Conservation (phyloP, 768 basidiomycete species). For the Mrakia gelida region DNA sequence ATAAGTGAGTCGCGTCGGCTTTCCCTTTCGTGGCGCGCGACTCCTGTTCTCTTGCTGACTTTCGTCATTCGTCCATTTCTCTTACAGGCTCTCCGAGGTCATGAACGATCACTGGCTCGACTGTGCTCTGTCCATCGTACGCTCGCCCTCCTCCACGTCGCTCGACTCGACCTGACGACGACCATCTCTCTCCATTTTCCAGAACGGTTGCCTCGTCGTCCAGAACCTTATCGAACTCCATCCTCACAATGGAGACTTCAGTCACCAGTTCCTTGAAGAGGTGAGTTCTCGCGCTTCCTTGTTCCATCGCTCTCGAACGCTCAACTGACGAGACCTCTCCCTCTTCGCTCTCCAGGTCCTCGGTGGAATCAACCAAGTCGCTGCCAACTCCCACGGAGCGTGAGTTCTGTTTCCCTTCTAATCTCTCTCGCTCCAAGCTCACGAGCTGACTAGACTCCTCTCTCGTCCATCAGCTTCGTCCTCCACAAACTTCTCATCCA, state of each 20-base stretch:
- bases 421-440: not conserved
- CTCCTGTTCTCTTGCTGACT: not conserved
- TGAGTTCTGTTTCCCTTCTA: not conserved
- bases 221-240: slow-evolving; percentile 23
- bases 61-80: not conserved
- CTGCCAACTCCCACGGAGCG: slow-evolving; percentile 2
- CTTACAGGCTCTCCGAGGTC: not conserved
- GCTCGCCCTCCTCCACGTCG: not conserved
- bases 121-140: slow-evolving; percentile 7
- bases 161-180: not conserved
- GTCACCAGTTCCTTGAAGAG: not conserved
- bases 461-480: not conserved
- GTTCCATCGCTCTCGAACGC: not conserved
- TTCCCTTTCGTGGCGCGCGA: not conserved
- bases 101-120: slow-evolving; percentile 20
- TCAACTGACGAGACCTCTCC: not conserved
- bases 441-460: no score
- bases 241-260: not conserved
- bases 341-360: not conserved
- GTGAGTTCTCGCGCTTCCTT: not conserved
- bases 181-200: not conserved
- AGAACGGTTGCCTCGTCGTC: slow-evolving; percentile 17
- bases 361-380: slow-evolving; percentile 8
- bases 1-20: not conserved
- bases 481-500: slow-evolving; percentile 17